These are phyloP conservation scores for Xerocomus amazonicus DNA, from an alignment of 1,284 basidiomycete genomes.

Conservation along the genomic window DNA sequence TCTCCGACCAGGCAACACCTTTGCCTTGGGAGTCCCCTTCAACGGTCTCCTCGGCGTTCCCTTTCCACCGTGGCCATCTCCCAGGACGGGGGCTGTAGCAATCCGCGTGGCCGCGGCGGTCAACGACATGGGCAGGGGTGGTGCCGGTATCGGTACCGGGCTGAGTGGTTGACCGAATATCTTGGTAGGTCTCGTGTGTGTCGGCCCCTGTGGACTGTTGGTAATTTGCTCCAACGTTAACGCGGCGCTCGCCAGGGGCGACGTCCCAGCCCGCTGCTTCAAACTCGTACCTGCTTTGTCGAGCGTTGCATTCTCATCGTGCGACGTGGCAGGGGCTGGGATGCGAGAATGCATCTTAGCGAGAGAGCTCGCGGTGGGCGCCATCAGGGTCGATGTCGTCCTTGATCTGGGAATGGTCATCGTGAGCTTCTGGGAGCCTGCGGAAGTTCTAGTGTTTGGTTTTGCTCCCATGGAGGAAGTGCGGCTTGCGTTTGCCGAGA, in stretches of 20 bases:
- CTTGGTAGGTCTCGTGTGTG: slow-evolving; percentile 22
- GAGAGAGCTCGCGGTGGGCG: slow-evolving; percentile 74
- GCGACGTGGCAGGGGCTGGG: slow-evolving; percentile 8
- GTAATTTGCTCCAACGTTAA: slow-evolving; percentile 44
- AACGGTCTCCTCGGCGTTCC: background rate
- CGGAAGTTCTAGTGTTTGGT: slow-evolving; percentile 16
- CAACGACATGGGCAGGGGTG: slow-evolving; percentile 27
- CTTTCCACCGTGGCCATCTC: background rate
- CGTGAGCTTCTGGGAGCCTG: slow-evolving; percentile 19
- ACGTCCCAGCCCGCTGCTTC: slow-evolving; percentile 22
- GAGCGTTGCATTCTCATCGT: slow-evolving; percentile 14
- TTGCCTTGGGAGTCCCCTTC: slow-evolving; percentile 31
- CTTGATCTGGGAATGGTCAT: slow-evolving; percentile 11
- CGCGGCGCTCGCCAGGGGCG: slow-evolving; percentile 19
- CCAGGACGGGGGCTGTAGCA: background rate
- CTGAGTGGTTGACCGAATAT: slow-evolving; percentile 56
- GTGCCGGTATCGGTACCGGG: slow-evolving; percentile 7
- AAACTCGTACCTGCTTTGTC: slow-evolving; percentile 9
- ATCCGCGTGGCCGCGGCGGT: slow-evolving; percentile 31
- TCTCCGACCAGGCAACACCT: slow-evolving; percentile 49
- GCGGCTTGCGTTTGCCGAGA: slow-evolving; percentile 1
- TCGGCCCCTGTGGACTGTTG: slow-evolving; percentile 36
- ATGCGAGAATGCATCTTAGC: slow-evolving; percentile 46
- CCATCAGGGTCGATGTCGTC: slow-evolving; percentile 55
- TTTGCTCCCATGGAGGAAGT: slow-evolving; percentile 35